Evolutionary conservation across 1,139 yeast genomes (phyloP).

Genomic region (Suhomyces anneliseae): DNA sequence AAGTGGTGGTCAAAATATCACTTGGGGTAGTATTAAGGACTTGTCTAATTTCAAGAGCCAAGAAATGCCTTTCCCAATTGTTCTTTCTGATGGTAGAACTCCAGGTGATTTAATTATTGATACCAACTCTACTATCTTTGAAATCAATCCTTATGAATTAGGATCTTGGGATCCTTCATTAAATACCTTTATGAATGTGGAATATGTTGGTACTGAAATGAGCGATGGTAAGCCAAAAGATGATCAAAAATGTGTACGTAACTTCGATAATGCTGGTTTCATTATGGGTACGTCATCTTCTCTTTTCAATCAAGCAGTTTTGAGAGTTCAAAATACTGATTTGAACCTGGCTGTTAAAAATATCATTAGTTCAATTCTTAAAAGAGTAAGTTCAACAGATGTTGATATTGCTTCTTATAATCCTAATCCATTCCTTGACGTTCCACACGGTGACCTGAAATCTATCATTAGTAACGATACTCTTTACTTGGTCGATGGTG

Average conservation of each 20-base stretch:
- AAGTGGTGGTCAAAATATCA: conserved; percentile 31
- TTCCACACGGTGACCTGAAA: conserved; percentile 17
- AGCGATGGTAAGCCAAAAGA: conserved; percentile 28
- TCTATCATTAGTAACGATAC: conserved; percentile 36
- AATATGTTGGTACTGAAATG: conserved; percentile 37
- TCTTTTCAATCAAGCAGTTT: conserved; percentile 49
- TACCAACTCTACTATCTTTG: conserved; percentile 43
- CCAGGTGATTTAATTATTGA: conserved; percentile 36
- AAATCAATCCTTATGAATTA: conserved; percentile 42
- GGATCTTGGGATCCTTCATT: conserved; percentile 50
- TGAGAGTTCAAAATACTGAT: conserved; percentile 20
- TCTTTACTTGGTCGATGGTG: conserved; percentile 81
- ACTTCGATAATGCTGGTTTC: conserved; percentile 74
- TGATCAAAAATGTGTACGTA: conserved; percentile 45
- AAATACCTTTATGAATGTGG: conserved; percentile 28
- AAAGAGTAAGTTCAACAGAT: conserved; percentile 24
- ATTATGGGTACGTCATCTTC: conserved; percentile 74
- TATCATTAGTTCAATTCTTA: conserved; percentile 29
- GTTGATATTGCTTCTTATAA: conserved; percentile 42
- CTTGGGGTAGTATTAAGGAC: conserved; percentile 41
- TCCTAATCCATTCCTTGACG: conserved; percentile 41
- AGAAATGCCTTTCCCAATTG: conserved; percentile 45
- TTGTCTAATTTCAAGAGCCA: conserved; percentile 28
- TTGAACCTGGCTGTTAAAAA: conserved; percentile 26
- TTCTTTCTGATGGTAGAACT: conserved; percentile 41